Conservation (phyloP, 2,329 filamentous ascomycete species). For the Pseudogymnoascus sp. region DNA sequence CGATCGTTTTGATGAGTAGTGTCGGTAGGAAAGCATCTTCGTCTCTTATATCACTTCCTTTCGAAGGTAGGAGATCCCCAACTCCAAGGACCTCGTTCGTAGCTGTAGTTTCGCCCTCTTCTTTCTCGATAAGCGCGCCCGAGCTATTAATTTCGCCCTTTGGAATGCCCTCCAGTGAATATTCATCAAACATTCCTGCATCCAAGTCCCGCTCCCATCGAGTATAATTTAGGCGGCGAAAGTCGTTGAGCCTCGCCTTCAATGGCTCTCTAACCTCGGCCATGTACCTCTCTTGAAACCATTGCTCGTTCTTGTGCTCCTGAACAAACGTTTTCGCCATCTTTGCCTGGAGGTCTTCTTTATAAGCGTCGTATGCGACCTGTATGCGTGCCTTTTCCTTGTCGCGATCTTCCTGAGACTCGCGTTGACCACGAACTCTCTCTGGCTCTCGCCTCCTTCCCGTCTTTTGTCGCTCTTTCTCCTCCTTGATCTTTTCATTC, state of each 20-base stretch:
- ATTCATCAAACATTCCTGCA: constrained; percentile 82
- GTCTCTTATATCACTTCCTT: constrained; percentile 80
- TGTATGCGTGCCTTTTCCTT: constrained; percentile 76
- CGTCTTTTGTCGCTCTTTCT: constrained; percentile 64
- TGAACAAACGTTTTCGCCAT: constrained; percentile 88
- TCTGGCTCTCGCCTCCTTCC: constrained; percentile 63
- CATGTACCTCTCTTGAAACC: constrained; percentile 95
- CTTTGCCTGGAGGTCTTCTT: constrained; percentile 62
- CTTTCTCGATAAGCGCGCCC: constrained; percentile 81
- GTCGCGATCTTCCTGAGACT: constrained; percentile 66
- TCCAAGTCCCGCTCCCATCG: constrained; percentile 89
- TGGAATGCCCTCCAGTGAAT: constrained; percentile 86
- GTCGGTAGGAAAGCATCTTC: constrained; percentile 85
- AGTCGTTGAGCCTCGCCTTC: constrained; percentile 68
- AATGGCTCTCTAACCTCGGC: constrained; percentile 72
- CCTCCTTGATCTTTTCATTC: constrained; percentile 76
- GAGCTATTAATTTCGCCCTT: constrained; percentile 87
- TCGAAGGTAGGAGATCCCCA: constrained; percentile 77
- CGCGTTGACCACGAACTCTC: constrained; percentile 55
- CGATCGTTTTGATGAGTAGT: constrained; percentile 94
- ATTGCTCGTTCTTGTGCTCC: constrained; percentile 91
- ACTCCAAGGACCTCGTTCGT: constrained; percentile 90
- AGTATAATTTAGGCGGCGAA: constrained; percentile 68
- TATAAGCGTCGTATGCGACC: constrained; percentile 59
- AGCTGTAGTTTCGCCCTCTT: constrained; percentile 88